Base-by-base conservation (phyloP, 345 rosid species). In the Capsella bursapastoris region DNA sequence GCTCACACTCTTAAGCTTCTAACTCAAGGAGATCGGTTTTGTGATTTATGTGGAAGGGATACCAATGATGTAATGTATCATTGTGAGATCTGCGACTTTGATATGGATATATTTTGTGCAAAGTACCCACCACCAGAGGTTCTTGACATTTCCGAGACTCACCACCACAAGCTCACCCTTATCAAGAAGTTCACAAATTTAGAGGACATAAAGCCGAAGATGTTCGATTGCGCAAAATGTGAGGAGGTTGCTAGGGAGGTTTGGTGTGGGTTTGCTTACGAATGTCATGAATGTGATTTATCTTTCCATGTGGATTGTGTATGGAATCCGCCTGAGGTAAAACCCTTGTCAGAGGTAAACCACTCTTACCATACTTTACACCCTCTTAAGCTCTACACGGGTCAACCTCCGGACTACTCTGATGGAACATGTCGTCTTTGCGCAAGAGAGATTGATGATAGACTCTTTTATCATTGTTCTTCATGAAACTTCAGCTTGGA, bases 1-100 rank as follows among this genome's bases (percentile, higher is more conserved):
- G 0, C 4, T 58, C 64, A 58, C 29, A 4, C 28, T 53, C 58
- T 53, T 5, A 2, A 25, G n/a, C 57, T 52, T 61, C 25, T 6
- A 48, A 48, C 4, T 7, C 6, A 15, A n/a, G 10, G 9, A n/a
- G 0, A 0, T 2, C 1, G 2, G 16, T 0, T 0, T 2, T 49
- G 53, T 49, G 2, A 49, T 6, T 2, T 49, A 16, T 48, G 52
- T 15, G 25, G 0, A 0, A 15, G 3, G 22, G 0, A 1, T 0
- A 6, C 8, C 1, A 22, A 22, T 22, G 22, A 22, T 22, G 0
- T 3, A 7, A 48, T 4, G 4, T 48, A 48, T 48, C 1, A 4
- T 7, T 48, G 52, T 15, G 18, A 45, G 7, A 45, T 45, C 1
- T 45, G 49, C 14, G 3, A 45, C 49, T 14, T 45, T 1, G 8